These are phyloP conservation scores for Phialemonium atrogriseum DNA, from an alignment of 2,329 filamentous ascomycete species.

Conservation along the genomic window DNA sequence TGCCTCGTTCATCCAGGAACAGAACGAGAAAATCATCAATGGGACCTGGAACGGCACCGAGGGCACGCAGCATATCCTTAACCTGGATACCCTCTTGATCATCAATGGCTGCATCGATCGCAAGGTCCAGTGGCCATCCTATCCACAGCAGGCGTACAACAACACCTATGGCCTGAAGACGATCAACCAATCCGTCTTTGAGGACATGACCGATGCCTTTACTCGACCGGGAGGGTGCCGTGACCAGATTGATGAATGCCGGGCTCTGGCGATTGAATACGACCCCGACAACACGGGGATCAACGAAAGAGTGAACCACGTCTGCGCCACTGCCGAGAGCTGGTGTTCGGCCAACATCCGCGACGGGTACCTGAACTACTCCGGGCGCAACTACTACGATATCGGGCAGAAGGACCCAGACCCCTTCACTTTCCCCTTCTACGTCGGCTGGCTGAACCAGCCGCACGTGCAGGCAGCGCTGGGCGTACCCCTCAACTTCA, in stretches of 20 bases:
- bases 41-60: conserved; percentile 30
- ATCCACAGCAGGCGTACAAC: conserved; percentile 33
- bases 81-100: conserved; percentile 42
- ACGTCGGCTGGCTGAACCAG: conserved; percentile 44
- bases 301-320: conserved; percentile 9
- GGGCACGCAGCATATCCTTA: conserved; percentile 22
- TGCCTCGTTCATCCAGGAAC: conserved; percentile 42
- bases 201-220: conserved; percentile 2
- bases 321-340: conserved; percentile 6
- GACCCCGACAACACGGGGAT: conserved; percentile 3
- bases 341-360: conserved; percentile 6
- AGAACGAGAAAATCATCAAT: conserved; percentile 41
- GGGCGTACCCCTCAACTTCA: conserved; percentile 51
- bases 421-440: conserved; percentile 40
- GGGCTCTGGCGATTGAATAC: not conserved
- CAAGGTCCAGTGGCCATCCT: conserved; percentile 29
- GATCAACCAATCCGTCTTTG: conserved; percentile 3
- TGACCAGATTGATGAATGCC: conserved; percentile 15
- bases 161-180: conserved; percentile 24
- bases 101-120: conserved; percentile 49
- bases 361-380: conserved; percentile 2
- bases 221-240: conserved; percentile 2
- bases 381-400: conserved; percentile 41
- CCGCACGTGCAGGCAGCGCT: conserved; percentile 44
- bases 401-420: conserved; percentile 38